phyloP scores from a whole-genome alignment of 495 filamentous ascomycete species.

The Daldinia childiae region DNA sequence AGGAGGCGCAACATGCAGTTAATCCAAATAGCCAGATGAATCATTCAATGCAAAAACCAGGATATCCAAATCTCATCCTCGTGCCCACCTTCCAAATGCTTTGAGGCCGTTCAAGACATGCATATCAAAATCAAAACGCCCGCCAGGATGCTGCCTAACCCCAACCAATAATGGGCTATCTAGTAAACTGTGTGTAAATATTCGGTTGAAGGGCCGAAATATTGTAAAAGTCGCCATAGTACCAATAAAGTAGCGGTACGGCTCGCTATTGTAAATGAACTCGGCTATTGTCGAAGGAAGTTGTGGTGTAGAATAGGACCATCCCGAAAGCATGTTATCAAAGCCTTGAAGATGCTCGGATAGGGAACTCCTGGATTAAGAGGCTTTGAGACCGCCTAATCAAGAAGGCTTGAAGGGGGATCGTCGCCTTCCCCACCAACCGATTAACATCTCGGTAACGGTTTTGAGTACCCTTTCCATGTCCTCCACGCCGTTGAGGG shows the following conservation, averaged over 20 bases:
- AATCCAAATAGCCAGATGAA: conserved; percentile 26
- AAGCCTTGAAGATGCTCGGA: neutral
- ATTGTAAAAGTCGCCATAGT: conserved; percentile 11
- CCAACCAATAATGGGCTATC: conserved; percentile 9
- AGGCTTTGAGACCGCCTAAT: neutral
- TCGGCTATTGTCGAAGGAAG: neutral
- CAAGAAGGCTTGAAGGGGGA: neutral
- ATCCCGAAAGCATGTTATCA: neutral
- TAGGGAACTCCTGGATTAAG: neutral
- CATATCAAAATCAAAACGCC: conserved; percentile 34
- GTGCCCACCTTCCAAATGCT: conserved; percentile 32
- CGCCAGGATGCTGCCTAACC: conserved; percentile 27
- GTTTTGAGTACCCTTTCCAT: neutral
- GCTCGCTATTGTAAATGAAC: neutral
- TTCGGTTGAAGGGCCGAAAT: conserved; percentile 4
- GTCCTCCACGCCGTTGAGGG: neutral
- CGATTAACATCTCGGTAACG: neutral
- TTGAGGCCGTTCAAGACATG: conserved; percentile 22
- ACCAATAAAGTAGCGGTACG: conserved; percentile 1
- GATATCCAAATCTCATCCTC: conserved; percentile 29
- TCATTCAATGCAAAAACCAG: conserved; percentile 34
- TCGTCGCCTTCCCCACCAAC: neutral
- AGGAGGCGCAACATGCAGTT: conserved; percentile 19
- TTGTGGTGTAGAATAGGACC: neutral
- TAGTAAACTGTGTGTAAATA: conserved; percentile 5